These are phyloP conservation scores for Sordaria brevicollis DNA, from an alignment of 495 filamentous ascomycete genomes.

Conservation along the genomic window DNA sequence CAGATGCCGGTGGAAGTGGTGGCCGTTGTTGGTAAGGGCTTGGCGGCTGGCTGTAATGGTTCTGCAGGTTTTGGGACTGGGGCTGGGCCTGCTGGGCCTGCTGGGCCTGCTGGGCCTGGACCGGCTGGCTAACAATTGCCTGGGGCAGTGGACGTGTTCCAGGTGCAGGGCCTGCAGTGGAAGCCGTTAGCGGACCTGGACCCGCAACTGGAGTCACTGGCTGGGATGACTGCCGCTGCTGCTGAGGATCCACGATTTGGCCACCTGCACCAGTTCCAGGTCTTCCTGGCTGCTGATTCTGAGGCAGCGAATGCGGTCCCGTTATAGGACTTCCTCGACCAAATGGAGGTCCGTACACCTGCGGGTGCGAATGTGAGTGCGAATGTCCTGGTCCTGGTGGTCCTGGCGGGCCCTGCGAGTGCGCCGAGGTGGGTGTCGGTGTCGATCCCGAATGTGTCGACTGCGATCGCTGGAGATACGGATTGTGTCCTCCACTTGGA, in stretches of 20 bases:
- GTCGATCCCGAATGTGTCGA: conserved; percentile 35
- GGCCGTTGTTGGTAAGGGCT: conserved; percentile 49
- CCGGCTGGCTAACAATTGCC: conserved; percentile 17
- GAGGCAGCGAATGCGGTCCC: conserved; percentile 30
- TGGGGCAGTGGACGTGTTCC: not conserved
- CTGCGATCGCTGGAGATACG: conserved; percentile 28
- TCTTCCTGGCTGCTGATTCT: conserved; percentile 9
- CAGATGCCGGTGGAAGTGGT: conserved; percentile 22
- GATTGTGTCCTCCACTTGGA: conserved; percentile 31
- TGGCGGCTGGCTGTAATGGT: conserved; percentile 30
- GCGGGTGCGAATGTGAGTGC: conserved; percentile 34
- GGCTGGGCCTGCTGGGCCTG: conserved; percentile 23
- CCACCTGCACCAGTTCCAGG: too few relatives aligned
- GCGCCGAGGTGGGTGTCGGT: conserved; percentile 47
- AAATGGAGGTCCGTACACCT: conserved; percentile 36
- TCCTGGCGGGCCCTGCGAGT: conserved; percentile 33
- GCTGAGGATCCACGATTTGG: conserved; percentile 24
- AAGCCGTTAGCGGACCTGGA: conserved; percentile 13
- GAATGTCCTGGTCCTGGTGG: conserved; percentile 47
- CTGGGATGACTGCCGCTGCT: conserved; percentile 40
- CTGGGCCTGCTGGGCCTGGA: conserved; percentile 30
- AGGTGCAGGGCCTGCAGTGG: not conserved
- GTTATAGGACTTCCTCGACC: conserved; percentile 45
- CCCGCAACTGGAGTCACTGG: conserved; percentile 46
- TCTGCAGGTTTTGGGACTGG: conserved; percentile 13